Evolutionary conservation across 352 stramenopile genomes (phyloP).

Genomic region (Phytophthora boehmeriae): DNA sequence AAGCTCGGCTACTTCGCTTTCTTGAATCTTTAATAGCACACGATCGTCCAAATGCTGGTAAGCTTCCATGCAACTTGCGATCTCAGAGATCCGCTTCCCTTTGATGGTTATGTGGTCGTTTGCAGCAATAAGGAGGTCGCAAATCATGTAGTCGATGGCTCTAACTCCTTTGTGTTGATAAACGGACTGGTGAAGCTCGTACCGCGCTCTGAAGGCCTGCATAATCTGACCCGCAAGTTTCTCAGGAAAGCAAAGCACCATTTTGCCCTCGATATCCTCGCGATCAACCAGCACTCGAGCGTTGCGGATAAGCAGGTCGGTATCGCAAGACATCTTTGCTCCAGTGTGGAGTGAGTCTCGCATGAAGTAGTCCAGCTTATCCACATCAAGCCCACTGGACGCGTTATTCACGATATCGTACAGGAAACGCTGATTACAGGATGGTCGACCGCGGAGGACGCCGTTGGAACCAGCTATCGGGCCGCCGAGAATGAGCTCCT

Average conservation of each 20-base stretch:
- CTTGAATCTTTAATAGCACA: constrained; percentile 76
- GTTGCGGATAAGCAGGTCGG: constrained; percentile 75
- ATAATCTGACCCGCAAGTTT: constrained; percentile 88
- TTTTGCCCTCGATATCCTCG: constrained; percentile 40
- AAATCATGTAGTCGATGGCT: constrained; percentile 91
- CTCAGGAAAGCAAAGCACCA: constrained; percentile 86
- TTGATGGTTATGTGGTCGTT: constrained; percentile 71
- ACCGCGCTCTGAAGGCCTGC: constrained; percentile 88
- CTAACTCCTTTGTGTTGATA: constrained; percentile 88
- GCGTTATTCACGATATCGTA: constrained; percentile 93
- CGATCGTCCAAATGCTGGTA: constrained; percentile 88
- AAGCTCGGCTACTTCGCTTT: constrained; percentile 60
- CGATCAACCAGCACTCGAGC: constrained; percentile 71
- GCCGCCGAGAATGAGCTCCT: constrained; percentile 77
- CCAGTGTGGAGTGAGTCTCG: constrained; percentile 82
- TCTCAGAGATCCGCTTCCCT: constrained; percentile 66
- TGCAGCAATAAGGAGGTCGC: constrained; percentile 74
- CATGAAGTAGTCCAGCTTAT: constrained; percentile 93
- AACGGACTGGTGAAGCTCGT: constrained; percentile 85
- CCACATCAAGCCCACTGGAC: constrained; percentile 84
- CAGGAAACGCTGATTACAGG: constrained; percentile 62
- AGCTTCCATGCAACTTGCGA: constrained; percentile 63
- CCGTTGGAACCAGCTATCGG: constrained; percentile 45
- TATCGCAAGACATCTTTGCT: constrained; percentile 76
- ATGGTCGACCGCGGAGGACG: constrained; percentile 44